phyloP scores from a whole-genome alignment of 169 alveolate species.

The Plasmodium gaboni region DNA sequence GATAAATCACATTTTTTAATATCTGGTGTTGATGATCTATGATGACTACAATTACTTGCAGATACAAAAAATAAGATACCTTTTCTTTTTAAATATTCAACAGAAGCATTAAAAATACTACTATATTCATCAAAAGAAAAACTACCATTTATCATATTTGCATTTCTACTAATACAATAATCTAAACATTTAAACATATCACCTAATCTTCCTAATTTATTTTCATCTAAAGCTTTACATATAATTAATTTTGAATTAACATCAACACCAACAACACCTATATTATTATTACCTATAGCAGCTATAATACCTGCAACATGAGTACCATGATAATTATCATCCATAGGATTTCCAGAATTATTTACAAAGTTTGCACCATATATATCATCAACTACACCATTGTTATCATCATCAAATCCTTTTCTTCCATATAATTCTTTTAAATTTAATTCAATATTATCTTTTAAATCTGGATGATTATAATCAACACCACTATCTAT shows the following conservation, averaged over 20 bases:
- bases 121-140: slow-evolving; percentile 70
- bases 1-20: slow-evolving; percentile 50
- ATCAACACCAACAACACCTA: slow-evolving; percentile 73
- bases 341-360: slow-evolving; percentile 84
- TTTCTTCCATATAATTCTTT: slow-evolving; percentile 83
- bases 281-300: slow-evolving; percentile 33
- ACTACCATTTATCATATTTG: slow-evolving; percentile 78
- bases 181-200: slow-evolving; percentile 78
- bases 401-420: slow-evolving; percentile 85
- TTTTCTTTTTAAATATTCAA: background rate
- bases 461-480: slow-evolving; percentile 87
- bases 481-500: slow-evolving; percentile 92
- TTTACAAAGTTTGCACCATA: slow-evolving; percentile 85
- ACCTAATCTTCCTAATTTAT: slow-evolving; percentile 82
- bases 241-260: slow-evolving; percentile 64
- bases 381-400: slow-evolving; percentile 87
- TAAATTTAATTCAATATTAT: slow-evolving; percentile 84
- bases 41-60: slow-evolving; percentile 63
- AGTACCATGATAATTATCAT: slow-evolving; percentile 90
- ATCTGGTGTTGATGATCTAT: slow-evolving; percentile 11
- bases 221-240: slow-evolving; percentile 80
- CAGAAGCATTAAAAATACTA: slow-evolving; percentile 43
- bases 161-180: slow-evolving; percentile 76
- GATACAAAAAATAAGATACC: slow-evolving; percentile 66
- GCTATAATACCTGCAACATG: slow-evolving; percentile 85